Conservation (phyloP, 352 stramenopile genomes). For the Globisporangium carolinianum region DNA sequence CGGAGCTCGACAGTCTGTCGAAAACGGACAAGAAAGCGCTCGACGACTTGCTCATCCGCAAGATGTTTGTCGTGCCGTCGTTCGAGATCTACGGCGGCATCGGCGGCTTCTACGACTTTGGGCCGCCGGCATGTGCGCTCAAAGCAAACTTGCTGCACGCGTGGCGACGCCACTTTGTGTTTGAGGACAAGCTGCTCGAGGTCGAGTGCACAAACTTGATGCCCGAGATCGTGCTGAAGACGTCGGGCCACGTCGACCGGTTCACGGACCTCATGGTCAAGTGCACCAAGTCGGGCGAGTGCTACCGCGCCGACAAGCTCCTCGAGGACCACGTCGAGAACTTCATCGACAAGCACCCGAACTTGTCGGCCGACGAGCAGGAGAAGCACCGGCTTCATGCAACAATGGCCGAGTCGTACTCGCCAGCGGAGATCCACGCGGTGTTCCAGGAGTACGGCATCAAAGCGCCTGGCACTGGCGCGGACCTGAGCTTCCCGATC, state of each 20-base stretch:
- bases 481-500: conserved; percentile 94
- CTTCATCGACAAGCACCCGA: conserved; percentile 89
- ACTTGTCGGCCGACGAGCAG: conserved; percentile 62
- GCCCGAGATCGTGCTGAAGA: conserved; percentile 96
- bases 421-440: conserved; percentile 94
- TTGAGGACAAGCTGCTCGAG: conserved; percentile 98
- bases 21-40: conserved; percentile 88
- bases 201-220: conserved; percentile 99
- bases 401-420: conserved; percentile 98
- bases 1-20: conserved; percentile 50
- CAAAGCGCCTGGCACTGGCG: conserved; percentile 86
- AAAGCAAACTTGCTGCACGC: conserved; percentile 95
- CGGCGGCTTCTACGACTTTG: conserved; percentile 98
- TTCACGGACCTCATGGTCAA: conserved; percentile 99
- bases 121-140: conserved; percentile 92
- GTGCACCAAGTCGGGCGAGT: conserved; percentile 95
- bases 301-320: conserved; percentile 99
- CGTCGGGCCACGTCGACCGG: conserved; percentile 97
- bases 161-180: conserved; percentile 98
- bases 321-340: conserved; percentile 98
- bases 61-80: conserved; percentile 99
- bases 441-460: conserved; percentile 94
- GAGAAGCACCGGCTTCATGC: conserved; percentile 91
- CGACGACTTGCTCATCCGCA: conserved; percentile 96
- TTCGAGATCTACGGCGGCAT: conserved; percentile 99